phyloP scores from a whole-genome alignment of 768 basidiomycete species.

The Mycena latifolia region DNA sequence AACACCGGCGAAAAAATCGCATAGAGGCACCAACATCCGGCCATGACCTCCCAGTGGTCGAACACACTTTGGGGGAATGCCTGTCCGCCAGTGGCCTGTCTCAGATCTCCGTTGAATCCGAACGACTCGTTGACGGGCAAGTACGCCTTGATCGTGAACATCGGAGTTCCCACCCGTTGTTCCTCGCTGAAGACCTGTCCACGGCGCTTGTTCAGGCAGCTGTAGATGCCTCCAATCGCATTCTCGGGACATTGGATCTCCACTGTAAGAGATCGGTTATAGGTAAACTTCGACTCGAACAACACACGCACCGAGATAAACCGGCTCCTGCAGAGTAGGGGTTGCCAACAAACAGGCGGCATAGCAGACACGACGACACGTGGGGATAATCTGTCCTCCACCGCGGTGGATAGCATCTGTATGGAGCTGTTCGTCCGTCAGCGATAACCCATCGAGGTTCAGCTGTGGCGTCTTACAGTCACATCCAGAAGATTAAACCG shows the following conservation, averaged over 20 bases:
- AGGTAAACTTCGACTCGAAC: background rate
- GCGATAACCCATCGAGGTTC: constrained; percentile 3
- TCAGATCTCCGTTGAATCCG: constrained; percentile 97
- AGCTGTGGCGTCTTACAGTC: constrained; percentile 66
- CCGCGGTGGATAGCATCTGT: constrained; percentile 99
- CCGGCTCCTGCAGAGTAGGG: constrained; percentile 94
- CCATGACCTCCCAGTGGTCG: constrained; percentile 93
- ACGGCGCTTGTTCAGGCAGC: constrained; percentile 93
- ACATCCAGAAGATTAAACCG: constrained; percentile 97
- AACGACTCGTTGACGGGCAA: constrained; percentile 93
- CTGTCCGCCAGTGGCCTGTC: constrained; percentile 93
- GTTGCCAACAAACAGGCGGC: constrained; percentile 94
- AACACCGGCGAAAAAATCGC: constrained; percentile 13
- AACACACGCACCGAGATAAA: constrained; percentile 82
- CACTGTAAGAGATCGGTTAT: constrained; percentile 58
- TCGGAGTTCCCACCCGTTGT: constrained; percentile 96
- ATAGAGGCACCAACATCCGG: constrained; percentile 68
- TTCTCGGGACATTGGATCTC: constrained; percentile 99
- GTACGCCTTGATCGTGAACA: constrained; percentile 99
- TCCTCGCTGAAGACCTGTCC: constrained; percentile 99
- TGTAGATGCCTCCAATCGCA: constrained; percentile 98
- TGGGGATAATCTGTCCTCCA: constrained; percentile 98
- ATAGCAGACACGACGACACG: constrained; percentile 95
- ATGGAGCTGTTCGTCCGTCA: constrained; percentile 73
- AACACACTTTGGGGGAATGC: constrained; percentile 98